Evolutionary conservation across 164 flowering plant species (phyloP).

Genomic region (Nymphaea thermarum): DNA sequence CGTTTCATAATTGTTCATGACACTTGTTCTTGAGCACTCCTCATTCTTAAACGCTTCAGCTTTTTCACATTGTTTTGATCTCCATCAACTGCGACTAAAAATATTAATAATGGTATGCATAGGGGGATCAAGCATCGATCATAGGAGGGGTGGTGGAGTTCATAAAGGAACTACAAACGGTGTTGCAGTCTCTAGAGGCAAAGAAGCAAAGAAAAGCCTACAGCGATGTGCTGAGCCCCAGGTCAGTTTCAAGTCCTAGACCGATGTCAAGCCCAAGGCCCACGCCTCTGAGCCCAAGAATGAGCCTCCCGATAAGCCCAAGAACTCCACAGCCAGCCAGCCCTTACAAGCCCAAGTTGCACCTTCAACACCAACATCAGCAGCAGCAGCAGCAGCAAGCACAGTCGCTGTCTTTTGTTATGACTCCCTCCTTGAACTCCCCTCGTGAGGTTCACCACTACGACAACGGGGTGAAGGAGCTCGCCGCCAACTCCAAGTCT

Average conservation of each 20-base stretch:
- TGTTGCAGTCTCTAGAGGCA: slow-evolving; percentile 73
- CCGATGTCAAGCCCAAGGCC: slow-evolving; percentile 44
- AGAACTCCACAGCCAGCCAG: slow-evolving; percentile 77
- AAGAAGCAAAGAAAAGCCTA: slow-evolving; percentile 81
- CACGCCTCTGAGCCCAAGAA: slow-evolving; percentile 57
- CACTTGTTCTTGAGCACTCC: neutral
- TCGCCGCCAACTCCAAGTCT: slow-evolving; percentile 64
- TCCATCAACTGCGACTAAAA: neutral
- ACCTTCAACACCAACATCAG: slow-evolving; percentile 9
- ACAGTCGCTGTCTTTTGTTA: slow-evolving; percentile 2
- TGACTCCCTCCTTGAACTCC: slow-evolving; percentile 20
- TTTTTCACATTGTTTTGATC: no score
- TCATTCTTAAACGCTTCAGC: neutral
- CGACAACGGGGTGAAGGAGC: slow-evolving; percentile 33
- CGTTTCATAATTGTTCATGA: neutral
- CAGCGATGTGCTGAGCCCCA: slow-evolving; percentile 79
- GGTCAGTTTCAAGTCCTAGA: slow-evolving; percentile 64
- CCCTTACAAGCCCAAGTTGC: slow-evolving; percentile 50
- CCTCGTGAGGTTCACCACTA: slow-evolving; percentile 19
- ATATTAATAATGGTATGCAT: neutral
- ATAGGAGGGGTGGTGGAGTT: slow-evolving; percentile 92
- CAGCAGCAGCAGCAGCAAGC: neutral
- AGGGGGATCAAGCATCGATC: slow-evolving; percentile 99
- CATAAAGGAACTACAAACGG: slow-evolving; percentile 82
- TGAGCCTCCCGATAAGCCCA: slow-evolving; percentile 69